Conservation (phyloP, 768 basidiomycete genomes). For the Psilocybe cubensis region DNA sequence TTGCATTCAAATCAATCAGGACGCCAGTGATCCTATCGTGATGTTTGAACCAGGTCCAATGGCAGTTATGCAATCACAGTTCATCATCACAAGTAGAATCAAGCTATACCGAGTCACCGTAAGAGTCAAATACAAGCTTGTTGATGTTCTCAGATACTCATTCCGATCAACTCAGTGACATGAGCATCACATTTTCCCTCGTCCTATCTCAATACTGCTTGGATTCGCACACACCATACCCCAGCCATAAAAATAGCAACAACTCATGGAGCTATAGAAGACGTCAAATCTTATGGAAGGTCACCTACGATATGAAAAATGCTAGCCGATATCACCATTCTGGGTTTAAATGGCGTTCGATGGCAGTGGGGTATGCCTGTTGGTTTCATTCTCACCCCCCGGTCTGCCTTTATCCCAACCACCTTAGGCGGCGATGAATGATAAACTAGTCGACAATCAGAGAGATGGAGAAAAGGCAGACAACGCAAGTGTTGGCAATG, state of each 20-base stretch:
- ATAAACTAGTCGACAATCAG: not conserved
- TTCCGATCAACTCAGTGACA: no score
- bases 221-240: not conserved
- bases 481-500: not conserved
- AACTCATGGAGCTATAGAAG: not conserved
- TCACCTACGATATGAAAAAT: not conserved
- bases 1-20: no score
- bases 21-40: no score
- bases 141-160: no score
- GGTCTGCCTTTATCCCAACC: not conserved
- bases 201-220: no score
- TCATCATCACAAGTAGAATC: no score
- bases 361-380: not conserved
- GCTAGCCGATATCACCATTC: not conserved
- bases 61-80: no score
- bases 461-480: not conserved
- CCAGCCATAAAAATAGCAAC: not conserved
- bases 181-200: no score
- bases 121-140: no score
- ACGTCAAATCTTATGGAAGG: not conserved
- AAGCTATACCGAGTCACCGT: no score
- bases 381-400: not conserved
- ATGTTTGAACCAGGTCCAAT: no score
- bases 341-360: not conserved
- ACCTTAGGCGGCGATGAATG: not conserved